A percentile compares a stretch with the other conserved stretches of the same genome.
Conservation (phyloP, 2,329 filamentous ascomycete genomes). For the Cyphellophora attinorum region DNA sequence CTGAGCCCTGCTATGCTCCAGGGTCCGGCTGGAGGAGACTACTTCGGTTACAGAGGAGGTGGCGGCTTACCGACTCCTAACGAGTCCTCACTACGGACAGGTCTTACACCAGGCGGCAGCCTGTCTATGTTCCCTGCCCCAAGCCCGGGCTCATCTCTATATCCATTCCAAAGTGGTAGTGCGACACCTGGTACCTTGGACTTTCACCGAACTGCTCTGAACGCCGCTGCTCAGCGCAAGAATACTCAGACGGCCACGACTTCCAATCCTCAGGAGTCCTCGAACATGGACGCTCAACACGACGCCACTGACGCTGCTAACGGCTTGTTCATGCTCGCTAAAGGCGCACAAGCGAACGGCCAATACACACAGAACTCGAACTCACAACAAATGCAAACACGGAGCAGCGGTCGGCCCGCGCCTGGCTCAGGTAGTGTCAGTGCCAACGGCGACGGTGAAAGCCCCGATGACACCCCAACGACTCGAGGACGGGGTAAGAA, state of each 20-base stretch:
- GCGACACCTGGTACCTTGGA: constrained; percentile 86
- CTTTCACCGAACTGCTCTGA: constrained; percentile 88
- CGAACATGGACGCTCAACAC: constrained; percentile 57
- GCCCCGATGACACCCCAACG: constrained; percentile 53
- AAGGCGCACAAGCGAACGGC: constrained; percentile 47
- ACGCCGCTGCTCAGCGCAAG: constrained; percentile 60
- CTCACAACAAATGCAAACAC: constrained; percentile 43
- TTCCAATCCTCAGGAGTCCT: constrained; percentile 32
- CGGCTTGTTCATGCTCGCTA: constrained; percentile 80
- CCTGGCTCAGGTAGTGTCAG: constrained; percentile 46
- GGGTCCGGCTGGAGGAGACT: constrained; percentile 66
- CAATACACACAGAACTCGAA: constrained; percentile 42
- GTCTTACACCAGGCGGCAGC: constrained; percentile 85
- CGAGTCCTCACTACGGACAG: constrained; percentile 86
- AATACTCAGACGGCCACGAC: constrained; percentile 36
- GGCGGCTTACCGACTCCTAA: constrained; percentile 89
- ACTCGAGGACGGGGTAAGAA: constrained; percentile 60
- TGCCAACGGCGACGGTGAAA: constrained; percentile 58
- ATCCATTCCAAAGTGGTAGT: constrained; percentile 66
- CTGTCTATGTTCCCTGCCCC: constrained; percentile 95
- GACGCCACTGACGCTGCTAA: constrained; percentile 91
- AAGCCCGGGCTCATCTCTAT: constrained; percentile 78
- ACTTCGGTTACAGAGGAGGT: constrained; percentile 76
- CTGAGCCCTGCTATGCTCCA: constrained; percentile 96
- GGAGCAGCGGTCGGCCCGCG: constrained; percentile 27